Percentiles rank a stretch among this genome's conserved stretches.
phyloP scores from a whole-genome alignment of 139 green algal genomes.

The Chlamydomonas sp. region DNA sequence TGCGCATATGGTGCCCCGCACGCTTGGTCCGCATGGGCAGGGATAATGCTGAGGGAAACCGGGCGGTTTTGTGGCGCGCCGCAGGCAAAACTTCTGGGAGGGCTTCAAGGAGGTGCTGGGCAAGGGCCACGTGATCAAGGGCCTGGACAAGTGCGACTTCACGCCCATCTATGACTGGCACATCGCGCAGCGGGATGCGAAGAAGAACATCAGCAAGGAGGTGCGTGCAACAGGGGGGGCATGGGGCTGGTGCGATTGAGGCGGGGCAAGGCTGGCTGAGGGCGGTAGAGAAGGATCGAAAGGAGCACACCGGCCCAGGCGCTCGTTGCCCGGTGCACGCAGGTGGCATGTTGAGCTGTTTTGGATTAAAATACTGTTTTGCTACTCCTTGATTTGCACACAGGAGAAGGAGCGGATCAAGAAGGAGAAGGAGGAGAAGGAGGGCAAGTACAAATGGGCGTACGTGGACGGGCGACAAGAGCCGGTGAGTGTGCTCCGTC shows the following conservation, averaged over 20 bases:
- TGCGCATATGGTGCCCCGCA: too few relatives aligned
- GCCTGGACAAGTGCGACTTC: conserved; percentile 95
- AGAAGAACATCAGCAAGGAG: conserved; percentile 93
- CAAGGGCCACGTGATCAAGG: conserved; percentile 88
- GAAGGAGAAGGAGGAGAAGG: conserved; percentile 79
- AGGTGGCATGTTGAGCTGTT: not conserved
- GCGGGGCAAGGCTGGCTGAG: not conserved
- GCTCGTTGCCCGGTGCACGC: too few relatives aligned
- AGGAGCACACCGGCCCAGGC: too few relatives aligned
- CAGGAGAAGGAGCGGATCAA: conserved; percentile 94
- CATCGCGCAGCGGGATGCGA: conserved; percentile 90
- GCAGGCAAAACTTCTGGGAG: conserved; percentile 94
- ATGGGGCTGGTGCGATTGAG: not conserved
- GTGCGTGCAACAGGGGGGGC: conserved; percentile 56
- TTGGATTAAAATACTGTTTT: not conserved
- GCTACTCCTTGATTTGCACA: not conserved
- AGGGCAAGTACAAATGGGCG: conserved; percentile 94
- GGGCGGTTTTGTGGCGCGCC: conserved; percentile 22
- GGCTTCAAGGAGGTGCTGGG: conserved; percentile 93
- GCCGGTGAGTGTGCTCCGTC: conserved; percentile 62
- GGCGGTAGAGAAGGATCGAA: not conserved
- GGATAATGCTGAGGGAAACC: too few relatives aligned
- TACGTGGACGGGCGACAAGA: conserved; percentile 90
- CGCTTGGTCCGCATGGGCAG: too few relatives aligned
- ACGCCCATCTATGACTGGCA: conserved; percentile 93